Base-by-base conservation (phyloP, 2,329 filamentous ascomycete species). In the Huntiella abstrusa region DNA sequence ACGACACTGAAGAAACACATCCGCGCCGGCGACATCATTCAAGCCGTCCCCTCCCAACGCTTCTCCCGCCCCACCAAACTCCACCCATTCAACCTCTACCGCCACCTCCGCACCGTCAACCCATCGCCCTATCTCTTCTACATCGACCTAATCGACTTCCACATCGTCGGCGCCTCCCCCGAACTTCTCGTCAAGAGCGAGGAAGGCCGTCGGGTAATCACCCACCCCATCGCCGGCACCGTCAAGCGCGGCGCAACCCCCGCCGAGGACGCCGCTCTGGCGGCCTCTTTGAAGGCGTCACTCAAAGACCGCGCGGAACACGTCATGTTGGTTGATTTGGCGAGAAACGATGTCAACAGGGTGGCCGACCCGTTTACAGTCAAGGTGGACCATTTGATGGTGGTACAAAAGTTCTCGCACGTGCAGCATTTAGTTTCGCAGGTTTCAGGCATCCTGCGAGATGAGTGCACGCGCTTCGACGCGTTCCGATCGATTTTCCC, bases 71-170 rank as follows among this genome's bases (percentile, higher is more conserved):
- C 87, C 11, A 98, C 91, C 2, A 77, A 75, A 47, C 69, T 98
- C 38, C 91, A 98, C 61, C 88, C 91, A 0, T 98, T 96, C 71
- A 98, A 96, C 67, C 83, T 98, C 56, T 98, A 96, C 69, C 78
- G 88, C 46, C 85, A 94, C 60, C 72, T 98, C 34, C 83, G 91
- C 52, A 94, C 85, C n/a, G 83, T 96, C 57, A 98, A 98, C 60
- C 91, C 91, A 0, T 94, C 86, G 6, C 91, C 91, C 0, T 98
- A 98, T 63, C 76, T 98, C 33, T 98, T 98, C 69, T 98, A 87
- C 64, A 75, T 98, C 51, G 78, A 91, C 60, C 96, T 88, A 64
- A 72, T 74, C 50, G 81, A 84, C 57, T 96, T 98, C 64, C 83
- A 95, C 60, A 87, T 98, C 53, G 81, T 98, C 10, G 91, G 91